Base-by-base conservation (phyloP, 768 basidiomycete genomes). In the Candolleomyces efflorescens region DNA sequence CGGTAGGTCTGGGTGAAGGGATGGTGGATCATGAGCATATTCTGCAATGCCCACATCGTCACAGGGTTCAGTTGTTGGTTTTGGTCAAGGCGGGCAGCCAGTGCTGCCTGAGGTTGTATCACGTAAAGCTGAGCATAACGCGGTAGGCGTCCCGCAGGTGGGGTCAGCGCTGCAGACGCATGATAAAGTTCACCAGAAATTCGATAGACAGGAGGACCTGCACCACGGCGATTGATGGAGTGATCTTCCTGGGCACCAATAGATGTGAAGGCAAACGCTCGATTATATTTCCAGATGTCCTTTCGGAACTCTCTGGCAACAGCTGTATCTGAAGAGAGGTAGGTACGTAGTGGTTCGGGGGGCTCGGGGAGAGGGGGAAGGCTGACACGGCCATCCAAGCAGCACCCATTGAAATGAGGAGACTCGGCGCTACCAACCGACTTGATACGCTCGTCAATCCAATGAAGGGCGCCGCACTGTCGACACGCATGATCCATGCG, bases 251-350 rank as follows among this genome's bases (percentile, higher is more conserved):
- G 59, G 10, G 71, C 73, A 11, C 69, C 70, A 1, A 77, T 51
- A 2, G 77, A 78, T 0, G 74, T 75, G 59, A 77, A 78, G 5
- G 74, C 69, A 48, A 78, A 64, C 1, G 77, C 70, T 32, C 62
- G 52, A 59, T 78, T 77, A 56, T 77, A 76, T 54, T 68, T 66
- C n/a, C 71, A 68, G 12, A 77, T 75, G 36, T 76, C 59, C 11
- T 67, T 50, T 0, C 67, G 60, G 55, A 76, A 75, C 20, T 68
- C 53, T 5, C 51, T 52, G 1, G 67, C 51, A 3, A 49, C 26
- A 3, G 11, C 22, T 50, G 62, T 59, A 20, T 59, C 39, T 1
- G 51, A 39, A 24, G 60, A 62, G 2, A 65, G 59, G 2, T 62
- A 58, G 7, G 47, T 36, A 1, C 15, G 20, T 3, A 62, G 53